phyloP scores from a whole-genome alignment of 2,329 filamentous ascomycete species.

The Balansia obtecta region DNA sequence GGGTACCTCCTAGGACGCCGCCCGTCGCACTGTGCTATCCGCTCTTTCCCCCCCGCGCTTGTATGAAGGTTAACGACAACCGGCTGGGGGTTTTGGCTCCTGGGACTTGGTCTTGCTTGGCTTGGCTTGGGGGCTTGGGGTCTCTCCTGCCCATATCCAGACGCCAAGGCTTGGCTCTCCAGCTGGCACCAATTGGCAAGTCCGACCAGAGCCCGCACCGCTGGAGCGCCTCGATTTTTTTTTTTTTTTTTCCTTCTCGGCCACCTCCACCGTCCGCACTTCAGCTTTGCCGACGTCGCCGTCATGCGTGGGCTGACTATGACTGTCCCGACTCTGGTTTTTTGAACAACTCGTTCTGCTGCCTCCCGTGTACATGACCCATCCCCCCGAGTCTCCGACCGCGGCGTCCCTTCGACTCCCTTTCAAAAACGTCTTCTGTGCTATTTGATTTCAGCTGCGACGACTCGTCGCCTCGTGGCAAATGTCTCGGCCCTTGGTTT shows the following conservation, averaged over 20 bases:
- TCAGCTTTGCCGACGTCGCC: background rate
- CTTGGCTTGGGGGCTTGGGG: too few species aligned
- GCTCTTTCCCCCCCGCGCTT: too few species aligned
- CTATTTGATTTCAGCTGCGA: background rate
- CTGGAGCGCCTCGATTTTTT: background rate
- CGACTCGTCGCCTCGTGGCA: background rate
- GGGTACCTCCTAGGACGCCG: too few species aligned
- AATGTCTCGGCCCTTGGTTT: conserved; percentile 4
- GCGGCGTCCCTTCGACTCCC: background rate
- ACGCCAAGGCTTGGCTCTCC: background rate
- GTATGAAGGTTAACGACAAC: too few species aligned
- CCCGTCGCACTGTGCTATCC: too few species aligned
- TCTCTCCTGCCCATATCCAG: background rate
- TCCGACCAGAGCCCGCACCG: background rate
- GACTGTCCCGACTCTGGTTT: background rate
- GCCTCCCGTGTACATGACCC: background rate
- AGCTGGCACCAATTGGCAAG: background rate
- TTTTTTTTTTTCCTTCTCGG: background rate
- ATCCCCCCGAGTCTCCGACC: background rate
- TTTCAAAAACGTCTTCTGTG: background rate
- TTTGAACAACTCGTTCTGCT: background rate
- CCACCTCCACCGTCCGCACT: background rate
- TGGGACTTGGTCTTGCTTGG: background rate
- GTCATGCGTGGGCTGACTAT: background rate
- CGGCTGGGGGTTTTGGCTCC: background rate